Conservation (phyloP, 2,329 filamentous ascomycete species). For the Neocatenulostroma microsporum region DNA sequence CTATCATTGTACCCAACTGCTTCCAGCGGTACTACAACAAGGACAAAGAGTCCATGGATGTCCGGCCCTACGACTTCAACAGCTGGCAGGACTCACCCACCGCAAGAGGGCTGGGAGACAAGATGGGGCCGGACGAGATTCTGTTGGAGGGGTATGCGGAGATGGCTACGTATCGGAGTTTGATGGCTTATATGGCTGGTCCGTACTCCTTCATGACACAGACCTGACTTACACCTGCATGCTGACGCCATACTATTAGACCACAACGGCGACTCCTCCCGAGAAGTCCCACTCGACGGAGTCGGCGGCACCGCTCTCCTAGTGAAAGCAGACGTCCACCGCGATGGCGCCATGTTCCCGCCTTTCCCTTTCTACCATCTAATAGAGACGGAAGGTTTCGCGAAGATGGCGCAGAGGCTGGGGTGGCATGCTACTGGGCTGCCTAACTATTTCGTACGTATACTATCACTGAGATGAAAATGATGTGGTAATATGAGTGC, state of each 20-base stretch:
- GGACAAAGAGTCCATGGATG: slow-evolving; percentile 62
- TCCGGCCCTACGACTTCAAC: slow-evolving; percentile 93
- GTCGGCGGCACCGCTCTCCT: slow-evolving; percentile 88
- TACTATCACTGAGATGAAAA: not conserved
- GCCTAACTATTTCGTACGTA: slow-evolving; percentile 90
- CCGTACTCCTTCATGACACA: too few species aligned
- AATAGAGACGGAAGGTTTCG: slow-evolving; percentile 96
- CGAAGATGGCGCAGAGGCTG: slow-evolving; percentile 87
- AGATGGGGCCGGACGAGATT: slow-evolving; percentile 87
- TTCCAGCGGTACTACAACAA: slow-evolving; percentile 70
- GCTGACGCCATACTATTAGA: slow-evolving; percentile 15
- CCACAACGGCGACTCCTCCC: slow-evolving; percentile 22
- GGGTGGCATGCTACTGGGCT: slow-evolving; percentile 82
- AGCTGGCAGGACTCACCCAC: slow-evolving; percentile 88
- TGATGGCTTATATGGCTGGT: slow-evolving; percentile 79
- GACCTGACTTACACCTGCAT: too few species aligned
- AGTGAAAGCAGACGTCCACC: slow-evolving; percentile 93
- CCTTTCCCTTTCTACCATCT: slow-evolving; percentile 93
- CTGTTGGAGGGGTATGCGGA: slow-evolving; percentile 88
- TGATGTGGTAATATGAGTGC: not conserved
- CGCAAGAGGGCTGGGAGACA: slow-evolving; percentile 64
- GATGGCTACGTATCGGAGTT: slow-evolving; percentile 79
- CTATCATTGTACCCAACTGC: slow-evolving; percentile 92
- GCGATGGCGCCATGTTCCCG: slow-evolving; percentile 97
- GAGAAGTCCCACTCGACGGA: slow-evolving; percentile 65